Conservation (phyloP, 2,329 filamentous ascomycete genomes). For the Talaromyces funiculosus region DNA sequence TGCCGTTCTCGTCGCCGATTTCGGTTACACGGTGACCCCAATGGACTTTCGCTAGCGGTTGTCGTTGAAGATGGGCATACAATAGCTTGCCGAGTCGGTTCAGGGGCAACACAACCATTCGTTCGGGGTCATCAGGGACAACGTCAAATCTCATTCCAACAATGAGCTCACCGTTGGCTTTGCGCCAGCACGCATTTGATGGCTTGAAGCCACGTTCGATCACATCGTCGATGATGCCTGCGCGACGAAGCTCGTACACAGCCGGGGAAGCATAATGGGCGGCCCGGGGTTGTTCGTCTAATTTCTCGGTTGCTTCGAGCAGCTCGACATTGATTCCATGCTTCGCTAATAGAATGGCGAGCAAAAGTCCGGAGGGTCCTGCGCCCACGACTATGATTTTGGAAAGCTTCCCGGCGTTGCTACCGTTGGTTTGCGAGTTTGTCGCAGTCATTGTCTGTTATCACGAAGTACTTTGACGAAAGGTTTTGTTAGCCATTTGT, state of each 20-base stretch:
- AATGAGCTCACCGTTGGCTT: conserved; percentile 33
- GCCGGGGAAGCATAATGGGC: conserved; percentile 57
- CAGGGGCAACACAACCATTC: conserved; percentile 42
- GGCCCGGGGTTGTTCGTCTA: conserved; percentile 57
- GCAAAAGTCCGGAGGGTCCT: conserved; percentile 28
- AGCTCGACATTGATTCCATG: conserved; percentile 28
- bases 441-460: not conserved
- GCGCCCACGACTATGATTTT: conserved; percentile 26
- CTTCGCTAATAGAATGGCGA: conserved; percentile 28
- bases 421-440: not conserved
- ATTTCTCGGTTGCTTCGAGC: conserved; percentile 50
- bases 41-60: conserved; percentile 31
- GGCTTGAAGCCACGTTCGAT: conserved; percentile 39
- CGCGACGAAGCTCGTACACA: conserved; percentile 53
- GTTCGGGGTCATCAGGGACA: not conserved
- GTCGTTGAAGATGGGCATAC: conserved; percentile 31
- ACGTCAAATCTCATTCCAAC: conserved; percentile 16
- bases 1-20: conserved; percentile 43
- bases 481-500: not conserved
- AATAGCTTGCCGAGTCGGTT: conserved; percentile 40
- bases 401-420: not conserved
- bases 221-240: conserved; percentile 53
- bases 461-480: not conserved
- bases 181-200: conserved; percentile 42
- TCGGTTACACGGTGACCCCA: conserved; percentile 46